Conservation (phyloP, 768 basidiomycete species). For the Russula emetica region DNA sequence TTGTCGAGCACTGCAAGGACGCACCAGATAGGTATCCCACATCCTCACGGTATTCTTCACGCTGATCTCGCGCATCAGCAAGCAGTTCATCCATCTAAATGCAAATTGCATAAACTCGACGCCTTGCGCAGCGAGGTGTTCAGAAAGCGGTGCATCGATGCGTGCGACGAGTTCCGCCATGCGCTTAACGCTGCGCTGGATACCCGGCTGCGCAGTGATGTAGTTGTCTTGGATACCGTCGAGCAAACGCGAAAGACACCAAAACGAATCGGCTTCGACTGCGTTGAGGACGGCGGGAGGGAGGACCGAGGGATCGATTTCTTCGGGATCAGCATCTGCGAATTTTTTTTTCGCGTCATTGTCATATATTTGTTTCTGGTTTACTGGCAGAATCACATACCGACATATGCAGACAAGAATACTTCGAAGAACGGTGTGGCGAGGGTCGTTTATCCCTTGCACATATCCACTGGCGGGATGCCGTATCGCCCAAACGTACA, state of each 20-base stretch:
- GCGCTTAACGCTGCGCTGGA: constrained; percentile 85
- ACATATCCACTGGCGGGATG: constrained; percentile 99
- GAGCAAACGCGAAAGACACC: constrained; percentile 92
- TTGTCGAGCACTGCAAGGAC: constrained; percentile 30
- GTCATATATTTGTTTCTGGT: neutral
- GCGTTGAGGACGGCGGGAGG: constrained; percentile 70
- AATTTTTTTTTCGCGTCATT: neutral
- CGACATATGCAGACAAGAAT: constrained; percentile 92
- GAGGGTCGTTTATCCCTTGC: constrained; percentile 98
- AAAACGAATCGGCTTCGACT: constrained; percentile 95
- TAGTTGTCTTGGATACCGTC: constrained; percentile 99
- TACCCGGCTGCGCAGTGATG: constrained; percentile 93
- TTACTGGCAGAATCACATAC: constrained; percentile 40
- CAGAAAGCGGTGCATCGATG: constrained; percentile 83
- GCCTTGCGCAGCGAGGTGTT: constrained; percentile 83
- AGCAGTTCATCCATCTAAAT: constrained; percentile 99
- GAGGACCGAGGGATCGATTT: constrained; percentile 75
- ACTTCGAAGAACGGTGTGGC: constrained; percentile 98
- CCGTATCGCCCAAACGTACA: constrained; percentile 98
- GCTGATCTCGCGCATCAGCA: constrained; percentile 96
- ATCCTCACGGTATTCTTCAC: constrained; percentile 96
- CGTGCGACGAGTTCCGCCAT: constrained; percentile 92
- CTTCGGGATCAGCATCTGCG: constrained; percentile 85
- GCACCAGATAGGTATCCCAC: constrained; percentile 99
- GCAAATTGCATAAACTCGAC: constrained; percentile 99